Evolutionary conservation across 345 rosid species (phyloP).

Genomic region (Citrus medica): DNA sequence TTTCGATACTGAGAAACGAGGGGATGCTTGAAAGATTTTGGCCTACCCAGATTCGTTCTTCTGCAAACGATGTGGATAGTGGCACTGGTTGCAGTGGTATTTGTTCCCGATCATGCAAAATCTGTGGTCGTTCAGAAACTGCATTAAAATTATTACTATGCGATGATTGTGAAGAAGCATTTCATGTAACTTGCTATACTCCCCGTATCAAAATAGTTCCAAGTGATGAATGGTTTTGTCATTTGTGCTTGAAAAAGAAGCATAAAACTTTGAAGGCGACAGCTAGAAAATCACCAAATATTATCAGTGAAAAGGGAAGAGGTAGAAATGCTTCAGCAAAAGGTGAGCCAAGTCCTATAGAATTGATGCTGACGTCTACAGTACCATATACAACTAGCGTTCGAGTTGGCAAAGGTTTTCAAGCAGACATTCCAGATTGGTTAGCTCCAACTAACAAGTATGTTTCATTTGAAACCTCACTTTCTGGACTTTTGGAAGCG

Average conservation of each 20-base stretch:
- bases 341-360: constrained; percentile 34
- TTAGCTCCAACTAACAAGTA: constrained; percentile 63
- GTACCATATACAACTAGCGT: constrained; percentile 47
- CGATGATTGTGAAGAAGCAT: constrained; percentile 81
- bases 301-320: constrained; percentile 32
- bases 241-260: constrained; percentile 63
- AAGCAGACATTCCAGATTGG: constrained; percentile 90
- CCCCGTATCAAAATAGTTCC: constrained; percentile 49
- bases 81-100: constrained; percentile 23
- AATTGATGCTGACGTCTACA: constrained; percentile 49
- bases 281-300: constrained; percentile 31
- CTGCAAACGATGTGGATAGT: constrained; percentile 22
- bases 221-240: constrained; percentile 77
- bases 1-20: constrained; percentile 31
- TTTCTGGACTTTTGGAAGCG: constrained; percentile 8
- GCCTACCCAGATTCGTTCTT: constrained; percentile 16
- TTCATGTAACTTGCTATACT: constrained; percentile 73
- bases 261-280: constrained; percentile 30
- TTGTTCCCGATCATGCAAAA: constrained; percentile 52
- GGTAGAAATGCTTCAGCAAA: constrained; percentile 27
- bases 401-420: constrained; percentile 81
- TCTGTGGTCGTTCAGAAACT: constrained; percentile 50
- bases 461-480: constrained; percentile 22
- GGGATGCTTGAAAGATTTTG: constrained; percentile 31
- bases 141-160: constrained; percentile 66